phyloP scores from a whole-genome alignment of 2,329 filamentous ascomycete species.

The Exophiala dermatitidis region DNA sequence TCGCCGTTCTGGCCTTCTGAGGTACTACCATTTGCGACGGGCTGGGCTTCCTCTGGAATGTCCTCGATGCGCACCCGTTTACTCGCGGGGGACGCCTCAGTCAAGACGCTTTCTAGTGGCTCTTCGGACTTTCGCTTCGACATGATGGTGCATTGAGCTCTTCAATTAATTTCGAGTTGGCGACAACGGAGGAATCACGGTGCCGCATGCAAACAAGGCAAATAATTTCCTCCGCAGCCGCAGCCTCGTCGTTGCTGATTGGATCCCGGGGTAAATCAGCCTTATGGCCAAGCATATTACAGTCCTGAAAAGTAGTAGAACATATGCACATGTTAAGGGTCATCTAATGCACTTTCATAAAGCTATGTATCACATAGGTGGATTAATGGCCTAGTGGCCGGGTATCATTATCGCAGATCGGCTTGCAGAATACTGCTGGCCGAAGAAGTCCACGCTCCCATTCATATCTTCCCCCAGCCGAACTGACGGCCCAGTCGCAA shows the following conservation, averaged over 20 bases:
- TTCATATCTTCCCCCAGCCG: slow-evolving; percentile 22
- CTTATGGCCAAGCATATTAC: neutral
- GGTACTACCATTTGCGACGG: neutral
- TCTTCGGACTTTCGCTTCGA: slow-evolving; percentile 43
- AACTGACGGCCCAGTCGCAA: slow-evolving; percentile 10
- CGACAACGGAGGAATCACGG: neutral
- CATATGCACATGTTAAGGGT: too few species aligned
- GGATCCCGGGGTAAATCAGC: neutral
- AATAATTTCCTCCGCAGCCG: slow-evolving; percentile 4
- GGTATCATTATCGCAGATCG: neutral
- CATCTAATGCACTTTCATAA: too few species aligned
- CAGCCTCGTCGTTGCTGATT: slow-evolving; percentile 16
- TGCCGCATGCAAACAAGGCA: neutral
- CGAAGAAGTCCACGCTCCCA: neutral
- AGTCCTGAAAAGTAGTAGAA: too few species aligned
- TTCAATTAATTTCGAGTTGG: neutral
- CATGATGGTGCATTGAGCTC: slow-evolving; percentile 29
- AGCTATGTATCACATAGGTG: too few species aligned
- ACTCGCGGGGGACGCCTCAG: slow-evolving; percentile 36
- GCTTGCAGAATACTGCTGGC: neutral
- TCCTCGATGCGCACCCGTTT: slow-evolving; percentile 41
- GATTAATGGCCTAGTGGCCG: neutral
- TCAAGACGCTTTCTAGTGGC: slow-evolving; percentile 34
- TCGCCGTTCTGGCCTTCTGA: neutral
- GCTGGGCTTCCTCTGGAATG: slow-evolving; percentile 26